These are phyloP conservation scores for Huntiella abstrusa DNA, from an alignment of 2,329 filamentous ascomycete species.

Conservation along the genomic window DNA sequence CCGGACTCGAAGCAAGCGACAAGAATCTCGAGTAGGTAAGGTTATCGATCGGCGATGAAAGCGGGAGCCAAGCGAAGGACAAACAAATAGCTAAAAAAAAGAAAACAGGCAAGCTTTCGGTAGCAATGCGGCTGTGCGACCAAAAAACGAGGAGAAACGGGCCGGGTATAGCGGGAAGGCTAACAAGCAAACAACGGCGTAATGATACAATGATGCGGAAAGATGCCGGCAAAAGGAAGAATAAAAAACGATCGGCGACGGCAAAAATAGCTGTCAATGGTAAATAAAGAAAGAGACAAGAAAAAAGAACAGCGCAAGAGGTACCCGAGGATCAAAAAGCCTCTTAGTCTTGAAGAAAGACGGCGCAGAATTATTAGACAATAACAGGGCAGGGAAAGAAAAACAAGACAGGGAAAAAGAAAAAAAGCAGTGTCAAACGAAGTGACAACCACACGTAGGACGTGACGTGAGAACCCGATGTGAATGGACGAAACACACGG, in stretches of 20 bases:
- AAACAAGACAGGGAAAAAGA: constrained; percentile 1
- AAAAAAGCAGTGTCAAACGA: background rate
- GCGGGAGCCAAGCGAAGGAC: no score
- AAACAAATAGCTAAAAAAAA: background rate
- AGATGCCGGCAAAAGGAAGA: no score
- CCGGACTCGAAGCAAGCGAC: background rate
- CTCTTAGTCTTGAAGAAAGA: background rate
- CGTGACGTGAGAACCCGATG: background rate
- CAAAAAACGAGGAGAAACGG: no score
- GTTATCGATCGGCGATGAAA: no score
- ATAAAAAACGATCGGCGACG: no score
- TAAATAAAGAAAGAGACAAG: constrained; percentile 3
- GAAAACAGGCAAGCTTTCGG: no score
- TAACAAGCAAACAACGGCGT: no score
- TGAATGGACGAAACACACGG: background rate
- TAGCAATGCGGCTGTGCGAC: no score
- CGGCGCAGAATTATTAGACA: background rate
- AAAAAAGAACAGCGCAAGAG: background rate
- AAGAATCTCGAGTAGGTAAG: background rate
- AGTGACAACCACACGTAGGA: background rate
- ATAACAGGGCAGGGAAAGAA: background rate
- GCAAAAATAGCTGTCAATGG: background rate
- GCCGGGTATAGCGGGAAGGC: no score
- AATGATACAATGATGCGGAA: no score
- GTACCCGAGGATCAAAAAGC: background rate